phyloP scores from a whole-genome alignment of 2,329 filamentous ascomycete genomes.

The Pleoardoris graminearum region DNA sequence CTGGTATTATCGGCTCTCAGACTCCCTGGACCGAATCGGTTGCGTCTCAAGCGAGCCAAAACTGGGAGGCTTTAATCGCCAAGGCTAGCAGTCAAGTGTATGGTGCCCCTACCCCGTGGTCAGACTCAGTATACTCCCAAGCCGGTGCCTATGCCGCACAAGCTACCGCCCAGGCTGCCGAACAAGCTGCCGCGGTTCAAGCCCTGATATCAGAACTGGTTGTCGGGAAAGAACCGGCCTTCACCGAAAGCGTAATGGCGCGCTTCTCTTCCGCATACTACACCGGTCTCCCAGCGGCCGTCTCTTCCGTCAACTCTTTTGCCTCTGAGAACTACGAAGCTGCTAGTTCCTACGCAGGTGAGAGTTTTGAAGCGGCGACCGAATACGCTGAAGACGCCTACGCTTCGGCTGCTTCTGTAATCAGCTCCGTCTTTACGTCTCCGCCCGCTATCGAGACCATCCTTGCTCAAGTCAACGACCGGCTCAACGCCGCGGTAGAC shows the following conservation, averaged over 20 bases:
- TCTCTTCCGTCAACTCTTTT: constrained; percentile 58
- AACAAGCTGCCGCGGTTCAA: constrained; percentile 71
- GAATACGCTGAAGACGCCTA: constrained; percentile 58
- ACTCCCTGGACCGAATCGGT: constrained; percentile 58
- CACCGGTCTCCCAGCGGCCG: constrained; percentile 63
- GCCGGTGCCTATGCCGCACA: constrained; percentile 64
- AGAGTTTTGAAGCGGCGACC: constrained; percentile 50
- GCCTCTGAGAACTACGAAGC: constrained; percentile 50
- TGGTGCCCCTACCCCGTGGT: constrained; percentile 61
- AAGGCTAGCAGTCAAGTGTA: constrained; percentile 72
- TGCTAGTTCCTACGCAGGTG: constrained; percentile 57
- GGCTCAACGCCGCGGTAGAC: constrained; percentile 62
- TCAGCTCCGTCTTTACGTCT: constrained; percentile 58
- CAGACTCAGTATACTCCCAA: constrained; percentile 52
- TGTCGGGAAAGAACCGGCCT: constrained; percentile 75
- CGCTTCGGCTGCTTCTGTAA: constrained; percentile 51
- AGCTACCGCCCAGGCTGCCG: constrained; percentile 62
- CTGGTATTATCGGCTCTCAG: constrained; percentile 52
- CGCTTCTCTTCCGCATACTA: constrained; percentile 73
- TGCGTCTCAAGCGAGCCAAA: constrained; percentile 60
- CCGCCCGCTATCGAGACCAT: constrained; percentile 62
- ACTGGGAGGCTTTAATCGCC: constrained; percentile 66
- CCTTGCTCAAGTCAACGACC: constrained; percentile 59
- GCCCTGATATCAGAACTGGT: constrained; percentile 76
- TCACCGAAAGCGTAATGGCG: constrained; percentile 77